A percentile compares a stretch with the other conserved stretches of the same genome.
Evolutionary conservation across 352 stramenopile genomes (phyloP).

Genomic region (Phytophthora cryptogea): DNA sequence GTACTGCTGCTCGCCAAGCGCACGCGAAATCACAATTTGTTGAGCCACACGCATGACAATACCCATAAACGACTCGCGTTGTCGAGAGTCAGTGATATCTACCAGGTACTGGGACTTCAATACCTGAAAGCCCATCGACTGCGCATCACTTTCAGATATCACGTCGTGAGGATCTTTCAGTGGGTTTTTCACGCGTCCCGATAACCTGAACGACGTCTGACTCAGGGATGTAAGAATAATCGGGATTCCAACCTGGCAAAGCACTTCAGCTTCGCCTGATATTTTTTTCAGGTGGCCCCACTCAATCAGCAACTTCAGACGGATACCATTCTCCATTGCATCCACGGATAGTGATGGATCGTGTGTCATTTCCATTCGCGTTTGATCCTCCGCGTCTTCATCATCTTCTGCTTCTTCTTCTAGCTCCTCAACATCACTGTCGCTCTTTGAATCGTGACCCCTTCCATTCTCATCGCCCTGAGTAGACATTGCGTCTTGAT

Average conservation of each 20-base stretch:
- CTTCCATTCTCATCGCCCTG: conserved; percentile 13
- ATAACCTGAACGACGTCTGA: conserved; percentile 76
- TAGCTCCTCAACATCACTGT: conserved; percentile 43
- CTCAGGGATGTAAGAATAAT: conserved; percentile 85
- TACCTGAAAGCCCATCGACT: conserved; percentile 77
- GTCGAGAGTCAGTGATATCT: conserved; percentile 70
- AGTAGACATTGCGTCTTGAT: conserved; percentile 21
- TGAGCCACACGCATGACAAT: conserved; percentile 86
- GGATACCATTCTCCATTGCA: conserved; percentile 87
- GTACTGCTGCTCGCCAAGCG: conserved; percentile 73
- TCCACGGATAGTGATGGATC: conserved; percentile 80
- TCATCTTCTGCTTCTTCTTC: conserved; percentile 69
- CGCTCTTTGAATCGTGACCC: conserved; percentile 6
- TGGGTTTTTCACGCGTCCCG: conserved; percentile 64
- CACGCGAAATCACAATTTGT: conserved; percentile 80
- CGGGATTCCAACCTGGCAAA: conserved; percentile 83
- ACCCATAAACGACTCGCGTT: conserved; percentile 84
- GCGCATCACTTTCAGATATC: conserved; percentile 58
- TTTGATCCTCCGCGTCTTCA: conserved; percentile 47
- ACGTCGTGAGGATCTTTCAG: conserved; percentile 55
- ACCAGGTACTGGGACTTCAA: conserved; percentile 86
- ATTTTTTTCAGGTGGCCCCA: conserved; percentile 79
- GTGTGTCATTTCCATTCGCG: conserved; percentile 62
- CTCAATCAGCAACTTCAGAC: conserved; percentile 78
- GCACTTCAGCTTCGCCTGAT: conserved; percentile 66